Evolutionary conservation across 2,329 filamentous ascomycete species (phyloP).

Genomic region (Colletotrichum spaethianum): DNA sequence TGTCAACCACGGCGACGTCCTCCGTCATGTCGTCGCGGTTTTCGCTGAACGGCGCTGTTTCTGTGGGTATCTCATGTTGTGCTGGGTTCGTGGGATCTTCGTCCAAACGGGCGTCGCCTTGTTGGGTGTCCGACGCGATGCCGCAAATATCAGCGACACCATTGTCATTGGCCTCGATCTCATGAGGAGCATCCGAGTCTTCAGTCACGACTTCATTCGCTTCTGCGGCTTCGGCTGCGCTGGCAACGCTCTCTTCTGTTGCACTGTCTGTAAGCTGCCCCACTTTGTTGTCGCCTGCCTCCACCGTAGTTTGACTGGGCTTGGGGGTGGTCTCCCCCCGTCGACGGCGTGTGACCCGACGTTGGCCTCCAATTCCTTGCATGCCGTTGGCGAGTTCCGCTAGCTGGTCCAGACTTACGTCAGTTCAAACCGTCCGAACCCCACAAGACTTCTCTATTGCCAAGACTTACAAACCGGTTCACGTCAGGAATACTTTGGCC

Average conservation of each 20-base stretch:
- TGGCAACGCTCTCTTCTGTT: not conserved
- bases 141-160: not conserved
- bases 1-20: not conserved
- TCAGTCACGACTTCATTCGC: not conserved
- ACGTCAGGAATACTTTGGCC: conserved; percentile 17
- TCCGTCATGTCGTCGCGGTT: not conserved
- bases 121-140: not conserved
- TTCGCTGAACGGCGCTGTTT: not conserved
- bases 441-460: not conserved
- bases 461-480: conserved; percentile 10
- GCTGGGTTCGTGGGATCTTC: not conserved
- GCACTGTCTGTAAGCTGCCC: not conserved
- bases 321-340: not conserved
- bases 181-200: not conserved
- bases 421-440: conserved; percentile 4
- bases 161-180: not conserved
- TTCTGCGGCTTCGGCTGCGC: not conserved
- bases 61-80: not conserved
- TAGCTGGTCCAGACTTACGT: conserved; percentile 2
- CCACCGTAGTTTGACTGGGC: not conserved
- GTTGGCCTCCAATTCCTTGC: not conserved
- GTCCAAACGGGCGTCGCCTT: not conserved
- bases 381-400: conserved; percentile 11
- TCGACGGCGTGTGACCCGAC: conserved; percentile 1
- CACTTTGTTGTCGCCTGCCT: not conserved